Percentiles rank a stretch among this genome's conserved stretches.
These are phyloP conservation scores for Sindora glabra DNA, from an alignment of 306 rosid species.

Conservation along the genomic window DNA sequence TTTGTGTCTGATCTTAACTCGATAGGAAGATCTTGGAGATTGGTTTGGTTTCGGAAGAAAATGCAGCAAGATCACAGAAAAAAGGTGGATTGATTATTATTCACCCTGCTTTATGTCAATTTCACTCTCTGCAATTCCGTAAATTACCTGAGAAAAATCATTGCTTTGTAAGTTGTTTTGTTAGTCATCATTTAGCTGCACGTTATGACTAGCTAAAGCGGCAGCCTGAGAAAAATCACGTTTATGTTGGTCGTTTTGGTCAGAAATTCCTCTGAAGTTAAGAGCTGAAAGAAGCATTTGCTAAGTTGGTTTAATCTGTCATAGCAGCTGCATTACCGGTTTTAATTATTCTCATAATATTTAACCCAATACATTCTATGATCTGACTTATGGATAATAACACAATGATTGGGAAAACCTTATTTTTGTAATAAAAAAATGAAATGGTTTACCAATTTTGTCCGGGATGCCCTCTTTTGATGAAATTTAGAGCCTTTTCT, in stretches of 20 bases:
- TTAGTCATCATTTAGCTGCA: neutral
- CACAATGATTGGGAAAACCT: conserved; percentile 18
- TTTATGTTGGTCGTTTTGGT: neutral
- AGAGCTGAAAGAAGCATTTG: neutral
- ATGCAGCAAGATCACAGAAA: conserved; percentile 89
- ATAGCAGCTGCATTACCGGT: conserved; percentile 10
- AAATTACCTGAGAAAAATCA: conserved; percentile 2
- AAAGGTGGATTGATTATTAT: conserved; percentile 54
- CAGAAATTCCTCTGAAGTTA: neutral
- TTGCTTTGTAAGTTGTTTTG: neutral
- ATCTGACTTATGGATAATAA: conserved; percentile 20
- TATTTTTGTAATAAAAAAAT: neutral
- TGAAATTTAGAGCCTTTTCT: conserved; percentile 23
- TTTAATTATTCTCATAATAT: neutral
- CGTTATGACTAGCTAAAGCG: neutral
- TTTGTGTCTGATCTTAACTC: conserved; percentile 40
- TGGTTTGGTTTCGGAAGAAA: conserved; percentile 36
- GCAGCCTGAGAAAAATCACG: neutral
- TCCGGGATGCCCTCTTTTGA: neutral
- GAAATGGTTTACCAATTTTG: conserved; percentile 20
- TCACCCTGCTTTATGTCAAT: neutral
- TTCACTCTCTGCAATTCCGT: conserved; percentile 2
- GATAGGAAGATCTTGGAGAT: conserved; percentile 28
- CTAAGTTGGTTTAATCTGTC: conserved; percentile 3
- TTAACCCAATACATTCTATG: neutral